phyloP scores from a whole-genome alignment of 306 rosid genomes.

The Medicago truncatula region MtrunA17r5.0-ANR NC_053046.1:12964501-12965000 shows the following conservation, averaged over 20 bases:
- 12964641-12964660: too few relatives aligned
- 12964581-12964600: too few relatives aligned
- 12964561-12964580: too few relatives aligned
- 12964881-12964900: slow-evolving; percentile 36
- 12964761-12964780: background rate
- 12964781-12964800: background rate
- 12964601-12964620: too few relatives aligned
- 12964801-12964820: too few relatives aligned
- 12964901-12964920: slow-evolving; percentile 43
- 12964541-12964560: too few relatives aligned
- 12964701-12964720: too few relatives aligned
- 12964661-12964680: background rate
- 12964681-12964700: background rate
- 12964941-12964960: background rate
- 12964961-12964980: background rate
- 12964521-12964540: slow-evolving; percentile 2
- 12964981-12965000: background rate
- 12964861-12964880: slow-evolving; percentile 40
- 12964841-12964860: slow-evolving; percentile 41
- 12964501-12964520: background rate
- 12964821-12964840: slow-evolving; percentile 57
- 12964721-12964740: background rate
- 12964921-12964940: background rate
- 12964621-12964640: background rate
- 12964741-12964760: too few relatives aligned